Conservation (phyloP, 768 basidiomycete genomes). For the Coprinopsis sp. region DNA sequence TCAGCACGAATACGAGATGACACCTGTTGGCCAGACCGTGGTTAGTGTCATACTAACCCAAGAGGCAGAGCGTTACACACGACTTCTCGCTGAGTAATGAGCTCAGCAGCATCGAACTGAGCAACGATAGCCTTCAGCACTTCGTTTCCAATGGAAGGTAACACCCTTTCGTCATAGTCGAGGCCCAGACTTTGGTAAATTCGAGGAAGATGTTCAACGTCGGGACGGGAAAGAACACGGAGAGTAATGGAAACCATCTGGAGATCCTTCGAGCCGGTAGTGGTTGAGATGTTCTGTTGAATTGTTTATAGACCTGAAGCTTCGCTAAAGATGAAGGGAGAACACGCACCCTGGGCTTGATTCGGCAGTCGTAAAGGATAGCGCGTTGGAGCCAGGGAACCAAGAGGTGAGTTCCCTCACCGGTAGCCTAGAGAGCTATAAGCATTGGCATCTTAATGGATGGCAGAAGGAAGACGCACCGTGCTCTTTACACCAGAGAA, state of each 20-base stretch:
- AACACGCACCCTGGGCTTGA: constrained; percentile 80
- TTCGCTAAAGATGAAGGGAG: neutral
- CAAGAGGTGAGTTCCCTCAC: constrained; percentile 94
- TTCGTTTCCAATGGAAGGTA: constrained; percentile 97
- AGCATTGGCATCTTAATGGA: constrained; percentile 2
- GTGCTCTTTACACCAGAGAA: constrained; percentile 85
- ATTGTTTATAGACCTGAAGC: constrained; percentile 7
- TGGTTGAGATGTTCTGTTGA: constrained; percentile 91
- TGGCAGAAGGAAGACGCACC: constrained; percentile 38
- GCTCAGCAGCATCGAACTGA: constrained; percentile 94
- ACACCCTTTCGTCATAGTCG: constrained; percentile 97
- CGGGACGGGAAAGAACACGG: constrained; percentile 91
- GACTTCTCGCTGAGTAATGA: constrained; percentile 97
- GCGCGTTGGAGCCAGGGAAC: constrained; percentile 95
- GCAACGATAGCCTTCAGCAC: constrained; percentile 97
- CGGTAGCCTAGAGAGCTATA: constrained; percentile 54
- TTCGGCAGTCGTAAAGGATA: constrained; percentile 95
- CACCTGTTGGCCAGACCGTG: constrained; percentile 42
- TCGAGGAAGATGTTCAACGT: constrained; percentile 79
- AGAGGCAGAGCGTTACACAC: constrained; percentile 41
- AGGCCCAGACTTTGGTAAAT: constrained; percentile 94
- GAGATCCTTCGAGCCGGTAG: constrained; percentile 96
- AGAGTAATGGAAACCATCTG: constrained; percentile 98
- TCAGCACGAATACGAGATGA: constrained; percentile 91
- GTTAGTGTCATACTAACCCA: neutral